A percentile compares a stretch with the other conserved stretches of the same genome.
Conservation (phyloP, 805 yeast genomes). For the Candida piceae region DNA sequence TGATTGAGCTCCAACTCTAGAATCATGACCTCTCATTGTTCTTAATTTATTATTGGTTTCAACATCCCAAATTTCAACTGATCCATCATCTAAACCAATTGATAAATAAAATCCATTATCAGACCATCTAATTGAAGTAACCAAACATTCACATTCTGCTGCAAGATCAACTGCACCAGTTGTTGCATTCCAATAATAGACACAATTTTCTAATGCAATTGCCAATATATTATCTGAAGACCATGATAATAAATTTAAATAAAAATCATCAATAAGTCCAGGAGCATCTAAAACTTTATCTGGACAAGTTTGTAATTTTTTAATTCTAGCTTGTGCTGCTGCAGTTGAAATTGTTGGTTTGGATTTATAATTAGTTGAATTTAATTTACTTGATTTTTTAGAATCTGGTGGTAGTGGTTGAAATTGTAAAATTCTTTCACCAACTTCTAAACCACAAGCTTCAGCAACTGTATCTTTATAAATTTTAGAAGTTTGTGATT, state of each 20-base stretch:
- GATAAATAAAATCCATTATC: constrained; percentile 84
- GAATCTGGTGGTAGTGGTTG: constrained; percentile 80
- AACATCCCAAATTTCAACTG: constrained; percentile 89
- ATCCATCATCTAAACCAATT: constrained; percentile 79
- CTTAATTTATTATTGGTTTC: constrained; percentile 70
- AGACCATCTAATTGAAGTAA: constrained; percentile 83
- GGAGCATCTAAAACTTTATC: constrained; percentile 96
- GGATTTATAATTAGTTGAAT: constrained; percentile 15
- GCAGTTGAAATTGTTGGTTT: constrained; percentile 31
- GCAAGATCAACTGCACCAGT: constrained; percentile 71
- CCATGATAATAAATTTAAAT: constrained; percentile 84
- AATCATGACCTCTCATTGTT: constrained; percentile 68
- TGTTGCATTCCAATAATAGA: constrained; percentile 90
- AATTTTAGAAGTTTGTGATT: constrained; percentile 47
- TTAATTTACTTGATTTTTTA: constrained; percentile 17
- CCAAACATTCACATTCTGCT: constrained; percentile 48
- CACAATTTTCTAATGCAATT: constrained; percentile 76
- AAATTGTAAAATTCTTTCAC: constrained; percentile 78
- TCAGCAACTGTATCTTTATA: constrained; percentile 84
- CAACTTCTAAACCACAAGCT: constrained; percentile 86
- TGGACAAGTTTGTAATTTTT: constrained; percentile 81
- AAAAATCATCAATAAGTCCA: constrained; percentile 88
- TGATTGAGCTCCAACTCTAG: constrained; percentile 75
- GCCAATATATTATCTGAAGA: constrained; percentile 77
- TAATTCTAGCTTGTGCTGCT: constrained; percentile 60